A percentile compares a stretch with the other conserved stretches of the same genome.
Conservation (phyloP, 345 rosid species). For the Salix dunnii region DNA sequence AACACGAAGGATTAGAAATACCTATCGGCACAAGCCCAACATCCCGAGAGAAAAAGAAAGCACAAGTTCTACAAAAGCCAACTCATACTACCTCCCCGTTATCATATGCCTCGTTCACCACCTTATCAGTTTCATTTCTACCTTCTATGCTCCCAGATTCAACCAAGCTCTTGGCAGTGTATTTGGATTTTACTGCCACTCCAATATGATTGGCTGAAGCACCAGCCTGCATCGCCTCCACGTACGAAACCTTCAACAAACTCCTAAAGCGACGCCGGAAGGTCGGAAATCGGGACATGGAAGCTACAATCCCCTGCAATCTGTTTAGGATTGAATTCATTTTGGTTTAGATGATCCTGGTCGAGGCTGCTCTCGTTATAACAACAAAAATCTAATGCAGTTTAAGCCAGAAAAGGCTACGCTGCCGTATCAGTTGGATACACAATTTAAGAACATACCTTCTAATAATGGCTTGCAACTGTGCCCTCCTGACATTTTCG, state of each 20-base stretch:
- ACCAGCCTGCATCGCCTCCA: constrained; percentile 52
- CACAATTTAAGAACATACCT: constrained; percentile 37
- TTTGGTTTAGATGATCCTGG: neutral
- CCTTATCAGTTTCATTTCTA: constrained; percentile 9
- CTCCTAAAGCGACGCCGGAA: constrained; percentile 64
- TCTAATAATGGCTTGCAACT: constrained; percentile 74
- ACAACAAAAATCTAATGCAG: neutral
- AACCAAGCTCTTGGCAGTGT: neutral
- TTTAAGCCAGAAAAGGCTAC: neutral
- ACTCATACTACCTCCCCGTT: neutral
- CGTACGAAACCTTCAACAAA: constrained; percentile 49
- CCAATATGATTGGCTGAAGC: constrained; percentile 43
- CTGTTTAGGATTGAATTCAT: constrained; percentile 20
- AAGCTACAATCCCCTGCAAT: constrained; percentile 71
- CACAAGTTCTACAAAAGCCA: neutral
- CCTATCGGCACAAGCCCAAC: neutral
- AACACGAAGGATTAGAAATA: neutral
- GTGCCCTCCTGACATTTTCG: constrained; percentile 63
- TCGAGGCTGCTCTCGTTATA: neutral
- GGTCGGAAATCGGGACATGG: constrained; percentile 68
- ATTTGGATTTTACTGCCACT: constrained; percentile 26
- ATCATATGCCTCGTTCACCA: neutral
- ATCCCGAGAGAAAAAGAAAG: neutral
- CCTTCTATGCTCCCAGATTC: constrained; percentile 15
- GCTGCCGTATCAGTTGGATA: neutral